These are phyloP conservation scores for Plasmodium inui DNA, from an alignment of 169 alveolate genomes.

Conservation along the genomic window DNA sequence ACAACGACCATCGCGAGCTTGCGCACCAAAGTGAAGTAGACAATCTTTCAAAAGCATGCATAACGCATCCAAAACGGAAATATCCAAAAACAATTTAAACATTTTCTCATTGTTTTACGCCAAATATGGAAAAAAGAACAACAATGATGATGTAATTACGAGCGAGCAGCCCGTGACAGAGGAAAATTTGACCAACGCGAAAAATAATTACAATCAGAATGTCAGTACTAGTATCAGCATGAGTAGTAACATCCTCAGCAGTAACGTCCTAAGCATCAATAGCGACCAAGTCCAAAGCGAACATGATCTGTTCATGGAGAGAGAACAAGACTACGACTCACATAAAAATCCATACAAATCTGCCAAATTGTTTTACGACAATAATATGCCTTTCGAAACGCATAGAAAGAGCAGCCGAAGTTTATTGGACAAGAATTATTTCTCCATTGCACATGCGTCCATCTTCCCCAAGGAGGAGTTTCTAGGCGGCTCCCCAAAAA, in stretches of 20 bases:
- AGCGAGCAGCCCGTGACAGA: neutral
- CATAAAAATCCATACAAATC: slow-evolving; percentile 15
- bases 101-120: slow-evolving; percentile 41
- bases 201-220: neutral
- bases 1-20: neutral
- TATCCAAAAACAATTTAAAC: slow-evolving; percentile 23
- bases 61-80: slow-evolving; percentile 39
- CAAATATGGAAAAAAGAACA: slow-evolving; percentile 37
- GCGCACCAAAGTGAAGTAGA: neutral
- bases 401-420: neutral
- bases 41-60: slow-evolving; percentile 25
- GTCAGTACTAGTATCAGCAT: neutral
- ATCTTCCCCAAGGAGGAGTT: neutral
- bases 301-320: neutral
- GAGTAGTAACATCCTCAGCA: neutral
- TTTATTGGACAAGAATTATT: slow-evolving; percentile 22
- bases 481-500: neutral
- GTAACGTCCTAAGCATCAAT: neutral
- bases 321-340: neutral
- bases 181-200: neutral
- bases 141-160: neutral
- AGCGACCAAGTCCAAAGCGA: neutral
- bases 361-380: slow-evolving; percentile 23
- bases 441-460: neutral
- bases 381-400: neutral